These are phyloP conservation scores for Boechera divaricarpa DNA, from an alignment of 345 rosid species.

Conservation along the genomic window DNA sequence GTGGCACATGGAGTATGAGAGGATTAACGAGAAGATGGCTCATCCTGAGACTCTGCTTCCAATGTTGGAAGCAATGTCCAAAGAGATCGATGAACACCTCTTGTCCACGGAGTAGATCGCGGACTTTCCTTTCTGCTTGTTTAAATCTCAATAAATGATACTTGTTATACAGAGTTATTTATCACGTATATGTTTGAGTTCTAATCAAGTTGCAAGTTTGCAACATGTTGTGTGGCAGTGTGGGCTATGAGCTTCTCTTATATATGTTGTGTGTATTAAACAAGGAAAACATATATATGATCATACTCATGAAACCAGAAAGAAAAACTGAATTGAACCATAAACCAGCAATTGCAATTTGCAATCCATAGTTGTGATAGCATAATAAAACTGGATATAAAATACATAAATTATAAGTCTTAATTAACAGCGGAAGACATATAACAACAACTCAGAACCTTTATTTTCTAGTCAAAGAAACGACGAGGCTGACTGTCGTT, in stretches of 20 bases:
- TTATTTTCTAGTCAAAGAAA: too few species aligned
- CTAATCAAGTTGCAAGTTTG: background rate
- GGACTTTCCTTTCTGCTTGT: background rate
- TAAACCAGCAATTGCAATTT: too few species aligned
- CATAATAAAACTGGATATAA: too few species aligned
- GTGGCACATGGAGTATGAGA: slow-evolving; percentile 34
- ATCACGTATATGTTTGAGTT: background rate
- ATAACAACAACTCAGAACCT: too few species aligned
- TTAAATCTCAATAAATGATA: background rate
- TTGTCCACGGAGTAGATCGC: background rate
- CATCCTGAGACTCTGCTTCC: background rate
- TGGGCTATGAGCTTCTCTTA: background rate
- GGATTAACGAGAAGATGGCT: background rate
- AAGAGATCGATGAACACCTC: slow-evolving; percentile 37
- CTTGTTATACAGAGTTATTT: background rate
- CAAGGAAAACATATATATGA: background rate
- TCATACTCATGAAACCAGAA: too few species aligned
- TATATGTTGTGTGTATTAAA: slow-evolving; percentile 1
- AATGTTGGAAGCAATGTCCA: slow-evolving; percentile 39
- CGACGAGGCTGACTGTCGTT: too few species aligned
- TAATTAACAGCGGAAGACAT: too few species aligned
- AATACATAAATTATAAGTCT: too few species aligned
- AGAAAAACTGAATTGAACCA: too few species aligned
- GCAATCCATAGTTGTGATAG: too few species aligned
- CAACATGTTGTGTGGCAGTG: background rate